Percentiles rank a stretch among this genome's conserved stretches.
Conservation (phyloP, 208 protist species). For the Leishmania gerbilli region DNA sequence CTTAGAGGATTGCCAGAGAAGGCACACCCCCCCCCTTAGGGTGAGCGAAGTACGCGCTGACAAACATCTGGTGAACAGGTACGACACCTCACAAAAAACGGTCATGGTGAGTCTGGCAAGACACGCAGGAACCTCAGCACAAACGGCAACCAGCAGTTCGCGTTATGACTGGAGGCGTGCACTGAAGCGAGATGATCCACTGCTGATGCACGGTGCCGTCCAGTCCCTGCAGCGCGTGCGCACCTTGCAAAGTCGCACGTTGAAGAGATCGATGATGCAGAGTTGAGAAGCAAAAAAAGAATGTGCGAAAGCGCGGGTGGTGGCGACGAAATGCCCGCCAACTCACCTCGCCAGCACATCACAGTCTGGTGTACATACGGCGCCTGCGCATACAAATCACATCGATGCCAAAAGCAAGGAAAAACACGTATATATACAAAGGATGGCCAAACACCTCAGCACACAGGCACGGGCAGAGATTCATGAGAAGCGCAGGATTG, state of each 20-base stretch:
- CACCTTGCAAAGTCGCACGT: not conserved
- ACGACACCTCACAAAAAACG: not conserved
- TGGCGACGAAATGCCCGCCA: not conserved
- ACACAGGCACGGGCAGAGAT: not conserved
- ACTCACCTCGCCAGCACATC: not conserved
- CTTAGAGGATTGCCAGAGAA: not conserved
- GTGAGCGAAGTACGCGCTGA: not conserved
- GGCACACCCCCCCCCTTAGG: too few species aligned
- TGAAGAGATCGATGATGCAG: not conserved
- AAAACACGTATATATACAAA: not conserved
- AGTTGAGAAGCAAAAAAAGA: not conserved
- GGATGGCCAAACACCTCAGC: not conserved
- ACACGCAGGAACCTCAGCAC: not conserved
- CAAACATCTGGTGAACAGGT: not conserved
- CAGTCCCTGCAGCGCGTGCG: not conserved
- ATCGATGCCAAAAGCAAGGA: not conserved
- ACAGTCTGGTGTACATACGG: conserved; percentile 4
- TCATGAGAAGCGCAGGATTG: not conserved
- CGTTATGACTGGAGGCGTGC: too few species aligned
- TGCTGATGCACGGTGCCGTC: not conserved
- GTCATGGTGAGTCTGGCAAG: not conserved
- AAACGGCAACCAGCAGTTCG: not conserved
- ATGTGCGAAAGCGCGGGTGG: not conserved
- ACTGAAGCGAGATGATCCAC: not conserved
- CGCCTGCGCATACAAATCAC: not conserved